Percentiles rank a stretch among this genome's conserved stretches.
Evolutionary conservation across 208 protist genomes (phyloP).

Genomic region (Tritrichomonas musculus): DNA sequence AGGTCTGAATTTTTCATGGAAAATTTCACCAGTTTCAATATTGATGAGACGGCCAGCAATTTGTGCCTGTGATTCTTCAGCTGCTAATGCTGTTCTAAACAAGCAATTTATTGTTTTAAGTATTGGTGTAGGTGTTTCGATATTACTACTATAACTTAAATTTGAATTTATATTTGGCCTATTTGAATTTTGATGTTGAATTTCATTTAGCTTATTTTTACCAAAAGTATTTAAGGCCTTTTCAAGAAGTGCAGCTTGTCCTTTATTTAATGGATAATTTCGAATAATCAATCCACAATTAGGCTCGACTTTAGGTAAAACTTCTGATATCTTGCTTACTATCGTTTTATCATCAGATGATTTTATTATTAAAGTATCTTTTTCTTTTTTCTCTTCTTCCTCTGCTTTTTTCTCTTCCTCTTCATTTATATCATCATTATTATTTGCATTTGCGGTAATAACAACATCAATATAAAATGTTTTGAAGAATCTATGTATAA

Average conservation of each 20-base stretch:
- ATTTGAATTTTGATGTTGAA: too few species aligned
- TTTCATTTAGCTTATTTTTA: background rate
- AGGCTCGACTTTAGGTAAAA: background rate
- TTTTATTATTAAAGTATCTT: background rate
- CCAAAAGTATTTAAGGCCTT: background rate
- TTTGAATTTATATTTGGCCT: too few species aligned
- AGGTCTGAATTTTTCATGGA: background rate
- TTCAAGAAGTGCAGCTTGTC: background rate
- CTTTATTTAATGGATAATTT: background rate
- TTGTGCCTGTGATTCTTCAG: background rate
- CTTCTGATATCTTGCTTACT: background rate
- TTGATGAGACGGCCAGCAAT: background rate
- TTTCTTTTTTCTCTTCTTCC: too few species aligned
- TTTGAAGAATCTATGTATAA: background rate
- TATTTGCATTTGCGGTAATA: background rate
- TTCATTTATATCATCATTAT: background rate
- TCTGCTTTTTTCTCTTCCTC: too few species aligned
- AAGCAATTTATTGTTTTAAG: background rate
- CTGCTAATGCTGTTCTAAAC: background rate
- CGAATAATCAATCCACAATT: background rate
- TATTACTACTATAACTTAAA: too few species aligned
- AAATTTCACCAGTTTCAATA: background rate
- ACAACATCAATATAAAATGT: background rate
- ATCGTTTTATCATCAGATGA: background rate
- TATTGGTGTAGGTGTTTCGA: too few species aligned